phyloP scores from a whole-genome alignment of 768 basidiomycete species.

The Leccinum variicolor region DNA sequence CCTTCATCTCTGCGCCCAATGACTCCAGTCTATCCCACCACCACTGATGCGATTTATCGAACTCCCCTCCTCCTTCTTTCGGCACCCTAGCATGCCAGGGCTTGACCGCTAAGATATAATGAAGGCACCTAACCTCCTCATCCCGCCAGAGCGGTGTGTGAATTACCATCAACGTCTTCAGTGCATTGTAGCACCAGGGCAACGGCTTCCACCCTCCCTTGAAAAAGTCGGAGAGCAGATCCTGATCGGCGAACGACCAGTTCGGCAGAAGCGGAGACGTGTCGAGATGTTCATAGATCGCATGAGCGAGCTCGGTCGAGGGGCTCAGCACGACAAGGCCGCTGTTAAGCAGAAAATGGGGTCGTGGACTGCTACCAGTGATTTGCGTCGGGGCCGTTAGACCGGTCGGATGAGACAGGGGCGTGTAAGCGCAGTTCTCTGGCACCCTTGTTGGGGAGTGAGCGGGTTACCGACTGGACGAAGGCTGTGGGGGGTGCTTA shows the following conservation, averaged over 20 bases:
- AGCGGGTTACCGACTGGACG: not conserved
- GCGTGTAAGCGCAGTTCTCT: constrained; percentile 81
- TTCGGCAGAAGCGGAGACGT: constrained; percentile 50
- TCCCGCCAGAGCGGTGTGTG: constrained; percentile 83
- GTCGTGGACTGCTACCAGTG: constrained; percentile 53
- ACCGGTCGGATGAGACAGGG: constrained; percentile 44
- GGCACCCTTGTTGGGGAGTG: constrained; percentile 61
- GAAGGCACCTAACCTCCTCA: constrained; percentile 79
- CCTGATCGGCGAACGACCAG: constrained; percentile 89
- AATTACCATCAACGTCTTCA: constrained; percentile 73
- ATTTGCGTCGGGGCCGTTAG: constrained; percentile 43
- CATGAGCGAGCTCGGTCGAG: constrained; percentile 50
- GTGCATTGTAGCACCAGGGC: constrained; percentile 87
- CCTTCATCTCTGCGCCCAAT: constrained; percentile 41
- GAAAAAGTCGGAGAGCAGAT: constrained; percentile 81
- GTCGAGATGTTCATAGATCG: constrained; percentile 43
- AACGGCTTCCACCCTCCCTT: constrained; percentile 73
- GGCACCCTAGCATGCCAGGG: constrained; percentile 68
- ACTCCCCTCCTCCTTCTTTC: constrained; percentile 38
- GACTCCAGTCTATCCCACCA: constrained; percentile 73
- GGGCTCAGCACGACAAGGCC: constrained; percentile 86
- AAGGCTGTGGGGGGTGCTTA: constrained; percentile 19
- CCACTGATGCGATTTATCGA: constrained; percentile 59
- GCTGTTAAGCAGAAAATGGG: constrained; percentile 84
- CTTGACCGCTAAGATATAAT: constrained; percentile 84